A percentile compares a stretch with the other conserved stretches of the same genome.
phyloP scores from a whole-genome alignment of 768 basidiomycete genomes.

The Lyophyllum atratum region DNA sequence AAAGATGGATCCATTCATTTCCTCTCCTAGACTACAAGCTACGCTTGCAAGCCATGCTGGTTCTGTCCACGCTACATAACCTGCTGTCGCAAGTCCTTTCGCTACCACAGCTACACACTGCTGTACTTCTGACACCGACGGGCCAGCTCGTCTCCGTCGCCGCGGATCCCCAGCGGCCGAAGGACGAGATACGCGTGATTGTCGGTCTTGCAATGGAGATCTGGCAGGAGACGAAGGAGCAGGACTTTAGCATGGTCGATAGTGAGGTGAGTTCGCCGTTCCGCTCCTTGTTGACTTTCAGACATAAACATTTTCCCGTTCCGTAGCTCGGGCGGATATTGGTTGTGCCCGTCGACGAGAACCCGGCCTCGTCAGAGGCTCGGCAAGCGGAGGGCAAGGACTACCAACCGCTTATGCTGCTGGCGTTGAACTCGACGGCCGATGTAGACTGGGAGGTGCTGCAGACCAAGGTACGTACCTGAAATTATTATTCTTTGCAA shows the following conservation, averaged over 20 bases:
- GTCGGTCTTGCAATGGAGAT: conserved; percentile 75
- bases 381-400: conserved; percentile 21
- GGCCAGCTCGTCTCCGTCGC: conserved; percentile 75
- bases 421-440: conserved; percentile 66
- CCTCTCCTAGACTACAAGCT: not conserved
- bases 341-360: conserved; percentile 63
- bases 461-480: conserved; percentile 54
- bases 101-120: conserved; percentile 67
- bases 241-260: conserved; percentile 72
- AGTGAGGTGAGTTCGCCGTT: conserved; percentile 57
- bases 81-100: conserved; percentile 64
- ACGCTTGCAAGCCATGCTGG: conserved; percentile 52
- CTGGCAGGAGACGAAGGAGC: conserved; percentile 74
- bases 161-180: conserved; percentile 53
- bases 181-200: conserved; percentile 74
- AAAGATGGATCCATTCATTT: not conserved
- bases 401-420: conserved; percentile 61
- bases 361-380: conserved; percentile 14
- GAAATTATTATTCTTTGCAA: not conserved
- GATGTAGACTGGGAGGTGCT: conserved; percentile 69
- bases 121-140: conserved; percentile 68
- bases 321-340: conserved; percentile 68
- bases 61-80: conserved; percentile 66
- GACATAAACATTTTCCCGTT: conserved; percentile 3
- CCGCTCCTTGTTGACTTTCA: not conserved